Conservation (phyloP, 345 rosid species). For the Firmiana major region DNA sequence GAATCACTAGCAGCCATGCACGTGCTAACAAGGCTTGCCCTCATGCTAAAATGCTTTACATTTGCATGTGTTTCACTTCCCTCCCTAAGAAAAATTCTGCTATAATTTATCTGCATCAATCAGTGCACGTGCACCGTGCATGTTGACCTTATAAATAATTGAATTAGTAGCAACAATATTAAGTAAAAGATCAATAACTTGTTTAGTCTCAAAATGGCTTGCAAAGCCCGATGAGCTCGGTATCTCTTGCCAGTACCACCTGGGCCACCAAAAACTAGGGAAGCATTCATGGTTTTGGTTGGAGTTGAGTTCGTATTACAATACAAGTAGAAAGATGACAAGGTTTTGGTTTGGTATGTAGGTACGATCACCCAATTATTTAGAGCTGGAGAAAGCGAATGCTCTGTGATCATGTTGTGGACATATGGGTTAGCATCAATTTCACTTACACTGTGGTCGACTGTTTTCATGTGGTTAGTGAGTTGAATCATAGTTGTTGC, state of each 20-base stretch:
- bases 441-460: conserved; percentile 66
- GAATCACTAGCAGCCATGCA: background rate
- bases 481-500: conserved; percentile 21
- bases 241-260: background rate
- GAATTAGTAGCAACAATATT: background rate
- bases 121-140: too few relatives aligned
- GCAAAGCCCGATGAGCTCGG: background rate
- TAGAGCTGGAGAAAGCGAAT: conserved; percentile 61
- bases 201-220: background rate
- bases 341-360: conserved; percentile 15
- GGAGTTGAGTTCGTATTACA: background rate
- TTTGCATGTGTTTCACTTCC: background rate
- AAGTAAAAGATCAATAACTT: background rate
- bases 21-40: background rate
- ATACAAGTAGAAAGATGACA: background rate
- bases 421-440: conserved; percentile 57
- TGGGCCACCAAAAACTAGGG: background rate
- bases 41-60: background rate
- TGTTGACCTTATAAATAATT: background rate
- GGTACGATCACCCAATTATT: conserved; percentile 67
- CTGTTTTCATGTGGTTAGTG: conserved; percentile 64
- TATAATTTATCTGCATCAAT: background rate
- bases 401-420: conserved; percentile 69
- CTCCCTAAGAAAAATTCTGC: background rate
- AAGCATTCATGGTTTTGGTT: background rate